These are phyloP conservation scores for Vaccinium corymbosum DNA, from an alignment of 148 eudicot species.

Conservation along the genomic window DNA sequence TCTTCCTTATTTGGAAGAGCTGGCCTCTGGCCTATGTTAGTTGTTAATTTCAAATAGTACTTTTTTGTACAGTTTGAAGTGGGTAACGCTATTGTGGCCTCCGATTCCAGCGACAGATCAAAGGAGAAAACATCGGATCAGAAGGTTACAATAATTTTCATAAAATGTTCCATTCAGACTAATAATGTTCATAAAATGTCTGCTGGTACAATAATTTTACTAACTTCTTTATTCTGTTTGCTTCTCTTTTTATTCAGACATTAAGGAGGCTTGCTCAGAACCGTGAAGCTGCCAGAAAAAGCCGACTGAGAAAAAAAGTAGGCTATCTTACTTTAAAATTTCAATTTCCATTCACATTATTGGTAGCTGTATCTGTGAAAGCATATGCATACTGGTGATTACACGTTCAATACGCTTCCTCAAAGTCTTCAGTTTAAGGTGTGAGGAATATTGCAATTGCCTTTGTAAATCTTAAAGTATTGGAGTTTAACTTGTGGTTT, in stretches of 20 bases:
- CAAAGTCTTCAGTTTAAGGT: neutral
- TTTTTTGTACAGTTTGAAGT: conserved; percentile 53
- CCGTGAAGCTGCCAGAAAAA: conserved; percentile 98
- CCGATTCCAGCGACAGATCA: conserved; percentile 86
- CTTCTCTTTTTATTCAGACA: conserved; percentile 45
- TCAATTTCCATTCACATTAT: neutral
- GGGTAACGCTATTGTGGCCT: conserved; percentile 48
- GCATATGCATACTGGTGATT: neutral
- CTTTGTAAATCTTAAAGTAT: neutral
- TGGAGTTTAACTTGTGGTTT: neutral
- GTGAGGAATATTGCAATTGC: neutral
- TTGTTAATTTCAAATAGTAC: neutral
- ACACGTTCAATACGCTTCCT: neutral
- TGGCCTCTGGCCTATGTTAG: neutral
- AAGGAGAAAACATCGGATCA: conserved; percentile 78
- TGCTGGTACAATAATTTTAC: neutral
- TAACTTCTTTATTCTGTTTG: neutral
- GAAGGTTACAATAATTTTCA: conserved; percentile 46
- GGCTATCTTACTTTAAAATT: conserved; percentile 9
- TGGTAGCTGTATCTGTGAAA: neutral
- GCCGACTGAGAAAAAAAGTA: conserved; percentile 85
- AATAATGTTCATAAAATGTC: neutral
- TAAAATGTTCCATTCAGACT: neutral
- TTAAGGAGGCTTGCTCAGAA: conserved; percentile 92
- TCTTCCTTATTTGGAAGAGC: neutral